Evolutionary conservation across 257 asterid species (phyloP).

Genomic region (Solanum arcanum): DNA sequence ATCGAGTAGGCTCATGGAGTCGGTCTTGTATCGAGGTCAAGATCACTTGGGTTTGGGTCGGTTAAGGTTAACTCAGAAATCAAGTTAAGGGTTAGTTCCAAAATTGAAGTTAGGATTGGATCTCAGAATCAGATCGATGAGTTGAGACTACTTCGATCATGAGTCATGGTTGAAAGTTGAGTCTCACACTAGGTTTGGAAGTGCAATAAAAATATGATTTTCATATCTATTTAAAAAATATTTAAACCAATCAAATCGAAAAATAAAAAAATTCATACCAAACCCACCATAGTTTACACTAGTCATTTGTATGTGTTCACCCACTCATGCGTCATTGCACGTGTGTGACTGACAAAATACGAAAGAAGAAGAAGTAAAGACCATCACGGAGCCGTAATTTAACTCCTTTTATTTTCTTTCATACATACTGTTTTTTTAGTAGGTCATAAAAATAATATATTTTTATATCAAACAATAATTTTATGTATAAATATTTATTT

Average conservation of each 20-base stretch:
- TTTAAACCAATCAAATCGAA: not conserved
- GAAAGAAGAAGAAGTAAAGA: slow-evolving; percentile 4
- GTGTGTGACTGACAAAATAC: not conserved
- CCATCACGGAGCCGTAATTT: slow-evolving; percentile 30
- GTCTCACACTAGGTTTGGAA: not conserved
- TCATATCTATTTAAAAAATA: not conserved
- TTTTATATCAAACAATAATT: too few relatives aligned
- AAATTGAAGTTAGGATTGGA: not conserved
- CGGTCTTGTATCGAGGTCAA: not conserved
- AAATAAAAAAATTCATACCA: not conserved
- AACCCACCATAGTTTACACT: not conserved
- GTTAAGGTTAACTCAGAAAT: not conserved
- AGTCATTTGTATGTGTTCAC: not conserved
- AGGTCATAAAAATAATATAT: too few relatives aligned
- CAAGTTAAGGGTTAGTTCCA: not conserved
- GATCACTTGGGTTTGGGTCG: not conserved
- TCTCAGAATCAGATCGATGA: not conserved
- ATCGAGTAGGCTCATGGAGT: not conserved
- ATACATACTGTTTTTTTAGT: too few relatives aligned
- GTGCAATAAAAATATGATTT: too few relatives aligned
- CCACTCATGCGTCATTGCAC: not conserved
- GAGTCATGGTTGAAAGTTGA: not conserved
- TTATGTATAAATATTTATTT: too few relatives aligned
- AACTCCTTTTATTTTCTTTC: not conserved
- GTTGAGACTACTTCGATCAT: not conserved